Evolutionary conservation across 768 basidiomycete species (phyloP).

Genomic region (Boletus edulis): DNA sequence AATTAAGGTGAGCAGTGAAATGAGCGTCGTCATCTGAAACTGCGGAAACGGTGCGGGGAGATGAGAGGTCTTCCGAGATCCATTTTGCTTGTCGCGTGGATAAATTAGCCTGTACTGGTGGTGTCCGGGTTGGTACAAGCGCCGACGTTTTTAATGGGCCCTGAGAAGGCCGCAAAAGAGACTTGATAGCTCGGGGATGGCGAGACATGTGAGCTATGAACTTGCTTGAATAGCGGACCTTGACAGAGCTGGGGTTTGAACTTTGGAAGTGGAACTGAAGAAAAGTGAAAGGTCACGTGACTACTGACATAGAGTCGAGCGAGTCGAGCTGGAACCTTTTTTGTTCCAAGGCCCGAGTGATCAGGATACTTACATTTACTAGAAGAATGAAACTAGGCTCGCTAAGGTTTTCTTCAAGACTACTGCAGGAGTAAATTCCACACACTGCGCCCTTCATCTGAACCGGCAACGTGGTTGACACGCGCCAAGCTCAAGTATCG

Average conservation of each 20-base stretch:
- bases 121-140: constrained; percentile 17
- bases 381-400: neutral
- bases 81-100: constrained; percentile 12
- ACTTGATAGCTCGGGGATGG: constrained; percentile 15
- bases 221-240: neutral
- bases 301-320: neutral
- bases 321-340: too few relatives aligned
- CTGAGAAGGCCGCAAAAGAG: constrained; percentile 10
- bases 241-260: neutral
- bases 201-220: constrained; percentile 17
- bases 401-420: constrained; percentile 6
- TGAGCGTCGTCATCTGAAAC: constrained; percentile 16
- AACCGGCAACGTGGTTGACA: constrained; percentile 14
- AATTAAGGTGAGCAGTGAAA: constrained; percentile 56
- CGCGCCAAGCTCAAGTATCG: constrained; percentile 5
- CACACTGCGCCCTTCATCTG: neutral
- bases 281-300: constrained; percentile 10
- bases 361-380: neutral
- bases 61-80: neutral
- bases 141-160: constrained; percentile 9
- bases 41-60: neutral
- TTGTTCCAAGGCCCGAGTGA: too few relatives aligned
- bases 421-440: too few relatives aligned
- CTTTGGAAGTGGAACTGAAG: neutral
- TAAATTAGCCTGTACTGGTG: constrained; percentile 1